Base-by-base conservation (phyloP, 768 basidiomycete species). In the Rhodotorula sphaerocarpa region DNA sequence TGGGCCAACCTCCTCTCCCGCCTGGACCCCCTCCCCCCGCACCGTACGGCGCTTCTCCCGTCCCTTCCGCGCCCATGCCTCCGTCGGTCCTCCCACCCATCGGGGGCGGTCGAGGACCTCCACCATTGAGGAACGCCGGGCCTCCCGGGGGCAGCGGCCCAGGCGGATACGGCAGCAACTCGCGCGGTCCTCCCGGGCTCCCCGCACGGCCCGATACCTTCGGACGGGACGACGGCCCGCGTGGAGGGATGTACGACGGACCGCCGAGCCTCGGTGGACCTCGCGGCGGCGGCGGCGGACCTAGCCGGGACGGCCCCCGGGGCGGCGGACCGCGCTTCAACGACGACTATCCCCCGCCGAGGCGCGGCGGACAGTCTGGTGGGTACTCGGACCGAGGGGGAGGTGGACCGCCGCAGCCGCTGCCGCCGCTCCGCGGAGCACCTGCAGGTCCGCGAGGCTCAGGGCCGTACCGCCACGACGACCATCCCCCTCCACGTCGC, bases 1-100 rank as follows among this genome's bases (percentile, higher is more conserved):
- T 39, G 7, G 81, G 80, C 43, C 86, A 80, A 68, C 83, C 84
- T 5, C 86, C 85, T 65, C 86, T 86, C 68, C 82, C 83, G 70
- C 78, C 80, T 1, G 80, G 82, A 20, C 80, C 81, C 0, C 80
- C 79, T 7, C 81, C 82, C 16, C 27, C 33, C 34, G n/a, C 50
- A 16, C 25, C 31, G 1, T n/a, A 12, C 15, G 34, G 14, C 72
- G 73, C 74, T 75, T 70, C 76, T 79, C 77, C 45, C 75, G 80
- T 48, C 74, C 76, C 51, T 77, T 76, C 6, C 11, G 50, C 55
- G 70, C 74, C 50, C 70, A 76, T 46, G 72, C 73, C 44, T 68
- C 75, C 61, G 21, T 59, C 67, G 62, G 72, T 45, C 15, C 70
- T 55, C 10, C 63, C 59, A 21, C 65, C 62, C 27, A 59, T 63